phyloP scores from a whole-genome alignment of 2,329 filamentous ascomycete species.

The Stachybotrys echinatus region DNA sequence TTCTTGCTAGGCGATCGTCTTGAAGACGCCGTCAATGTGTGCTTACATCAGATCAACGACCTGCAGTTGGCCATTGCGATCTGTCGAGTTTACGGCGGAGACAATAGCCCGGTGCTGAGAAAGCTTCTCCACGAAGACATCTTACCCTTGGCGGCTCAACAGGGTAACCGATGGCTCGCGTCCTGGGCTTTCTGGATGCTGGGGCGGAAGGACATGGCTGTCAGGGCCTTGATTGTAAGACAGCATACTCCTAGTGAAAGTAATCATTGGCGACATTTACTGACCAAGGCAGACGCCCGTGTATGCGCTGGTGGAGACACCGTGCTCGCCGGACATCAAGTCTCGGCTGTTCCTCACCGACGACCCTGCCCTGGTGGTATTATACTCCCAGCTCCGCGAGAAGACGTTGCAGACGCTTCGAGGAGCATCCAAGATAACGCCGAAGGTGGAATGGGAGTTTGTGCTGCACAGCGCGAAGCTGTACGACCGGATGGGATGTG shows the following conservation, averaged over 20 bases:
- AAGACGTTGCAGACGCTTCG: slow-evolving; percentile 77
- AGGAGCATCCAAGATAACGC: slow-evolving; percentile 76
- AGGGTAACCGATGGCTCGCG: slow-evolving; percentile 88
- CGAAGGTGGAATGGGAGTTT: slow-evolving; percentile 81
- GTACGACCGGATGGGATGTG: slow-evolving; percentile 90
- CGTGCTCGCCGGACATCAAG: slow-evolving; percentile 62
- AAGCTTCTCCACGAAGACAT: slow-evolving; percentile 76
- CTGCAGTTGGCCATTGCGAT: slow-evolving; percentile 86
- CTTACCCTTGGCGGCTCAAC: slow-evolving; percentile 67
- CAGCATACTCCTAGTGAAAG: no score
- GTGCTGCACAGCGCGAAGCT: slow-evolving; percentile 78
- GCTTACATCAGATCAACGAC: slow-evolving; percentile 82
- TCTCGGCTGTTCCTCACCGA: slow-evolving; percentile 81
- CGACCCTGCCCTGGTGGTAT: slow-evolving; percentile 79
- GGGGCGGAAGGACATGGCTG: slow-evolving; percentile 73
- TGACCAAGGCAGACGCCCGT: slow-evolving; percentile 61
- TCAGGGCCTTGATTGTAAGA: slow-evolving; percentile 75
- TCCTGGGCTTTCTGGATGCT: slow-evolving; percentile 97
- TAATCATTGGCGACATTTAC: no score
- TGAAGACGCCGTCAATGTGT: slow-evolving; percentile 79
- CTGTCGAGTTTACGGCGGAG: slow-evolving; percentile 81
- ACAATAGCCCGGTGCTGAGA: slow-evolving; percentile 67
- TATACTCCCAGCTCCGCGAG: slow-evolving; percentile 82
- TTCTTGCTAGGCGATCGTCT: slow-evolving; percentile 86
- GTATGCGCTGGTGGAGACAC: slow-evolving; percentile 65